Evolutionary conservation across 495 filamentous ascomycete genomes (phyloP), one percentile per base, ranked within the genome.

Genomic region (Aspergillus bridgeri): DNA sequence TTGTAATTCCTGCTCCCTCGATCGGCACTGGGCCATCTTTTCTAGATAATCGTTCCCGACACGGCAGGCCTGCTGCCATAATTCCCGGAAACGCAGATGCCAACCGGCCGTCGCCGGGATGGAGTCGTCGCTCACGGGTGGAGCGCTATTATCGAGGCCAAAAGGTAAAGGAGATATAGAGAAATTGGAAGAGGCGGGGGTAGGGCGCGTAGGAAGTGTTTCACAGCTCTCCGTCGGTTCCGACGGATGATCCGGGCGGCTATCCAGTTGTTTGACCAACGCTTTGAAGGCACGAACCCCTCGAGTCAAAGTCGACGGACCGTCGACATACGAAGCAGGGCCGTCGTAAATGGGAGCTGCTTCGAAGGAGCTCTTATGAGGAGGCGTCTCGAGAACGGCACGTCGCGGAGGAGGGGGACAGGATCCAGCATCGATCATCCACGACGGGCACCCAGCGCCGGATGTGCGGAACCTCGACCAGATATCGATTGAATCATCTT

Each of bases 61-160:
- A 44, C 51, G 68, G 52, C 71, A 74, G 69, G 57, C 71, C 71
- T 68, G 71, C 71, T 75, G 74, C 65, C 67, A 74, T 47, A 58
- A 56, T 23, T 58, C 54, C 23, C 46, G 46, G 57, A 69, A 20
- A 42, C 27, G 48, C 7, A 27, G 53, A 24, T 21, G 21, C 21
- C 17, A 18, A 49, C 15, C 9, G 54, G n/a, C 23, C 42, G 52
- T 43, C 18, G 42, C 18, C 25, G 19, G 6, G 24, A 48, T 23
- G 42, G 56, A 52, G 22, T 27, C 13, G 43, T 59, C 45, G 23
- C 27, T 8, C 43, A 57, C 11, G 24, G 29, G 15, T 29, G 42
- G 54, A n/a, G 8, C 33, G n/a, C 7, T 47, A 17, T 49, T 21
- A 29, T 59, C 58, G 42, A 57, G 43, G 27, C 45, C 38, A 27